Evolutionary conservation across 73 alveolate species (phyloP).

Genomic region (Uronychia setigera): DNA sequence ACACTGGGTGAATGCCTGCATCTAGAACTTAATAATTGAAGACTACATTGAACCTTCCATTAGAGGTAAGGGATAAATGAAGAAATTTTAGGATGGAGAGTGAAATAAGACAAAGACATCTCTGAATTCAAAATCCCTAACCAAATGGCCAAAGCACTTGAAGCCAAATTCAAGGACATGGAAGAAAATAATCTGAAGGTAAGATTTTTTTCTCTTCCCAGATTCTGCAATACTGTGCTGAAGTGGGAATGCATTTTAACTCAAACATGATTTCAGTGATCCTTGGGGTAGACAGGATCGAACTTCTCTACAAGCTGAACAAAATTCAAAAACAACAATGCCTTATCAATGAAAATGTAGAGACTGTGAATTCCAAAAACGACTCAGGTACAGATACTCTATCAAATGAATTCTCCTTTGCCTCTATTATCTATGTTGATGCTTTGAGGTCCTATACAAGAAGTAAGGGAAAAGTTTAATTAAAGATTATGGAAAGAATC

Average conservation of each 20-base stretch:
- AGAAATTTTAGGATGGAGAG: slow-evolving; percentile 7
- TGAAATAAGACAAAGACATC: slow-evolving; percentile 2
- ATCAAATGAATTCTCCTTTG: slow-evolving; percentile 10
- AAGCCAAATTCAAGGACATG: slow-evolving; percentile 14
- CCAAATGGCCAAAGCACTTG: slow-evolving; percentile 29
- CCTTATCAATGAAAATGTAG: slow-evolving; percentile 11
- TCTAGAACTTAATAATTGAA: slow-evolving; percentile 16
- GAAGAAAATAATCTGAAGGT: slow-evolving; percentile 1
- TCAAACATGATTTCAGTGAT: slow-evolving; percentile 5
- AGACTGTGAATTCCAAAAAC: slow-evolving; percentile 12
- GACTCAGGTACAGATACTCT: slow-evolving; percentile 34
- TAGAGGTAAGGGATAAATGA: background rate
- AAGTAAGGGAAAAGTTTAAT: background rate
- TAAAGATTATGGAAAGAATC: slow-evolving; percentile 12
- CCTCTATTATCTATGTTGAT: slow-evolving; percentile 31
- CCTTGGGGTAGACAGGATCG: background rate
- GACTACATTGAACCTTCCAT: slow-evolving; percentile 16
- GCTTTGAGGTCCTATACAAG: slow-evolving; percentile 24
- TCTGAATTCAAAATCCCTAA: slow-evolving; percentile 23
- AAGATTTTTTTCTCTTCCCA: background rate
- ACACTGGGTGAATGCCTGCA: slow-evolving; percentile 15
- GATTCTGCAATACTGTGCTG: slow-evolving; percentile 29
- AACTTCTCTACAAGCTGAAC: slow-evolving; percentile 17
- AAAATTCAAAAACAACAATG: slow-evolving; percentile 12
- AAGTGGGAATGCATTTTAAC: slow-evolving; percentile 23